phyloP scores from a whole-genome alignment of 129 eudicot genomes.

The Oenanthe sinensis region DNA sequence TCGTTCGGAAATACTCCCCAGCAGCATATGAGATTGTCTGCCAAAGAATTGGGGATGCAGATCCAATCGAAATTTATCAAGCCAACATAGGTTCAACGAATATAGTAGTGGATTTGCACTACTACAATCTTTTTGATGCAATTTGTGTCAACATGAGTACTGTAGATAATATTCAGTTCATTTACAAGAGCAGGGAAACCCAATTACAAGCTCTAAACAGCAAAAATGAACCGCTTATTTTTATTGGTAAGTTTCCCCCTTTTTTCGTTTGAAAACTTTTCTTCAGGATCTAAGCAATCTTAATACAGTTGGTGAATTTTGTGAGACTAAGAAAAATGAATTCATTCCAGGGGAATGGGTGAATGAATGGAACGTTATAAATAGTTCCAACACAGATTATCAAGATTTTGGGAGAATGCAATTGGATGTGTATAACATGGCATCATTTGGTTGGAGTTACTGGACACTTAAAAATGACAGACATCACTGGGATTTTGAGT shows the following conservation, averaged over 20 bases:
- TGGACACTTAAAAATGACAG: conserved; percentile 60
- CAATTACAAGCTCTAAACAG: conserved; percentile 48
- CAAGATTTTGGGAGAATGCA: conserved; percentile 61
- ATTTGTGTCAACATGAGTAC: conserved; percentile 43
- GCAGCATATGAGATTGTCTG: conserved; percentile 63
- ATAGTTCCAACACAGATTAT: conserved; percentile 36
- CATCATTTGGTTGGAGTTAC: conserved; percentile 79
- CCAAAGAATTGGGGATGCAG: conserved; percentile 62
- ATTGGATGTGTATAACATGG: conserved; percentile 53
- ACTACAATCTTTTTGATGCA: conserved; percentile 56
- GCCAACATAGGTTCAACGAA: conserved; percentile 45
- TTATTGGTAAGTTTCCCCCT: conserved; percentile 35
- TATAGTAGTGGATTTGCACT: conserved; percentile 59
- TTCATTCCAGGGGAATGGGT: conserved; percentile 63
- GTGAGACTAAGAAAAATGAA: neutral
- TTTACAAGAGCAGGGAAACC: conserved; percentile 45
- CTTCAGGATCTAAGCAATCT: neutral
- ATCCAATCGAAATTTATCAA: conserved; percentile 52
- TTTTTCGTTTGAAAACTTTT: neutral
- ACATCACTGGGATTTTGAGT: conserved; percentile 68
- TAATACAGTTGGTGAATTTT: neutral
- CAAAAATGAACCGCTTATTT: conserved; percentile 51
- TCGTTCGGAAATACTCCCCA: conserved; percentile 49
- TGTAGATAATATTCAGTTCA: conserved; percentile 40
- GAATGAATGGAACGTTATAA: conserved; percentile 51